Conservation (phyloP, 1,139 yeast species). For the Martiniozyma asiatica region DNA sequence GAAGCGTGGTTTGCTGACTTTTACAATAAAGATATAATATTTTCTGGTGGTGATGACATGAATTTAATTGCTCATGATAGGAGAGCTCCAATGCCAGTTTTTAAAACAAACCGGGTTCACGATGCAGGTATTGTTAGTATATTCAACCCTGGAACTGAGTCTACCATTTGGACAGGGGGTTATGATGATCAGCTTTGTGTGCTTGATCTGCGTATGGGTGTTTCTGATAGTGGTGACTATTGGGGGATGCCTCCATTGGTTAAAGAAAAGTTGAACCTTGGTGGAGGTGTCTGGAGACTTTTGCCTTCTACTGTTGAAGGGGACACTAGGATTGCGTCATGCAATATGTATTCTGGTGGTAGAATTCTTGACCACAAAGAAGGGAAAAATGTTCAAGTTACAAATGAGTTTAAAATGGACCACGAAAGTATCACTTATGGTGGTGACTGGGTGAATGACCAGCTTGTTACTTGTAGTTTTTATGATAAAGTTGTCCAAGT, state of each 20-base stretch:
- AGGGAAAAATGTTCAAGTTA: constrained; percentile 31
- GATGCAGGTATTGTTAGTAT: constrained; percentile 86
- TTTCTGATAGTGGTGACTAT: constrained; percentile 29
- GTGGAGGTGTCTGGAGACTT: constrained; percentile 95
- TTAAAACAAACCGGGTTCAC: constrained; percentile 52
- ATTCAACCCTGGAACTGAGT: constrained; percentile 26
- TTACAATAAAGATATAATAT: constrained; percentile 52
- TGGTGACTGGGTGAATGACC: constrained; percentile 63
- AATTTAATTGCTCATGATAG: constrained; percentile 64
- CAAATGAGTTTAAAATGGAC: constrained; percentile 45
- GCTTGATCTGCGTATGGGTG: constrained; percentile 51
- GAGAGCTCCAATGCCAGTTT: constrained; percentile 33
- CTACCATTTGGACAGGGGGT: constrained; percentile 70
- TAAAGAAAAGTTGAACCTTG: constrained; percentile 37
- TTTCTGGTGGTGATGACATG: constrained; percentile 90
- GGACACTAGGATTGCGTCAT: constrained; percentile 42
- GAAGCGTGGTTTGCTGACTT: constrained; percentile 89
- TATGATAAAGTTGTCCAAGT: constrained; percentile 73
- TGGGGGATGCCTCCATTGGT: constrained; percentile 39
- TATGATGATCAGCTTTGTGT: constrained; percentile 72
- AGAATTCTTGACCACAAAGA: constrained; percentile 34
- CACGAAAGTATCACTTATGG: constrained; percentile 95
- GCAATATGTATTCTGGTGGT: constrained; percentile 97
- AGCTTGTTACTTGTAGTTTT: constrained; percentile 74
- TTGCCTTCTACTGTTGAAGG: constrained; percentile 41